Base-by-base conservation (phyloP, 257 asterid genomes). In the Penstemon newberryi region DNA sequence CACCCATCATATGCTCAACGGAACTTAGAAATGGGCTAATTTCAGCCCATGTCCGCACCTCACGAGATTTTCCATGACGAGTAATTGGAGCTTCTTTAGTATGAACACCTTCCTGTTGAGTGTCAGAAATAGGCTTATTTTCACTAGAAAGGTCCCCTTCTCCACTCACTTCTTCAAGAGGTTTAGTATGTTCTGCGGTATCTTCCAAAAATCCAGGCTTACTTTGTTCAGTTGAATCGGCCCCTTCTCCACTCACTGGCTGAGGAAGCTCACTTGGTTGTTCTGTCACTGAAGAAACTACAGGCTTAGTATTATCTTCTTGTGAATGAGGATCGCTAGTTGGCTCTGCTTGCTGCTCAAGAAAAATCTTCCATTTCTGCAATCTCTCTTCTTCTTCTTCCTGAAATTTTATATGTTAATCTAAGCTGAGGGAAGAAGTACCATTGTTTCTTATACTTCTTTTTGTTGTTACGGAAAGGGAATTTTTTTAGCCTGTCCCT, bases 311-410 rank as follows among this genome's bases (percentile, higher is more conserved):
- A 37, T 61, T 70, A 39, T 77, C 84, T 69, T 77, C 82, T 49
- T 69, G 70, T 12, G 78, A 66, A 47, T 12, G 56, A 43, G 74
- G 78, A 43, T 68, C 64, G 63, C 63, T 73, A 52, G 73, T 69
- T 58, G 81, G 66, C 65, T 61, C 85, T 62, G 63, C 79, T 69
- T 83, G 94, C 65, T 82, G 90, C 81, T 79, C 78, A 44, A 92
- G 92, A 80, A 92, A 92, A 60, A 25, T 13, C 76, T 79, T 86
- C 98, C 98, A 92, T 83, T 86, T 92, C 60, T 72, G 69, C 70
- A 70, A 74, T 73, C 98, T 83, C 86, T 92, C 98, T 69, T 59
- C 88, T 83, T 92, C 98, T 84, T 92, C 98, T 69, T 83, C 92
- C 98, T 92, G 80, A 62, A 81, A 79, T 15, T 12, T 46, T 46